Evolutionary conservation across 495 filamentous ascomycete species (phyloP).

Genomic region (Ascobolus immersus): DNA sequence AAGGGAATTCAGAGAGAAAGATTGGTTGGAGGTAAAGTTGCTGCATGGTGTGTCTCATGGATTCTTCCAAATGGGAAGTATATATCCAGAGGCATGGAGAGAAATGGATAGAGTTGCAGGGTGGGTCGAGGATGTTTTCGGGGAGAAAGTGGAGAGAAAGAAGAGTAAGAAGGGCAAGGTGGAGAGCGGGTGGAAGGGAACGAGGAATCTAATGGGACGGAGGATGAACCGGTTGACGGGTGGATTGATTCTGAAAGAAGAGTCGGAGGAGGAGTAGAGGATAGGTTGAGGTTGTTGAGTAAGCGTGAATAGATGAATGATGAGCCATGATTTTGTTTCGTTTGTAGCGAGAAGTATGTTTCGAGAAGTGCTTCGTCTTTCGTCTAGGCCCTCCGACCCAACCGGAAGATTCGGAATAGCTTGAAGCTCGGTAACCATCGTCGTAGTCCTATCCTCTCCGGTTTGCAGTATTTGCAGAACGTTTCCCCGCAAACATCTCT

Average conservation of each 20-base stretch:
- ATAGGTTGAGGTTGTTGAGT: neutral
- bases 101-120: constrained; percentile 44
- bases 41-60: constrained; percentile 79
- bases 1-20: constrained; percentile 43
- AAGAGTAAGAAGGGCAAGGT: constrained; percentile 12
- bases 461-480: too few relatives aligned
- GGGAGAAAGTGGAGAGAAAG: constrained; percentile 13
- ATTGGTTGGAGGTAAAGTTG: constrained; percentile 54
- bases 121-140: constrained; percentile 58
- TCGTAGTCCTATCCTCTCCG: too few relatives aligned
- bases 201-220: constrained; percentile 41
- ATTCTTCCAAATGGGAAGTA: constrained; percentile 64
- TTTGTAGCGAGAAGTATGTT: too few relatives aligned
- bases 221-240: constrained; percentile 67
- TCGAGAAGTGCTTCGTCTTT: too few relatives aligned
- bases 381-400: too few relatives aligned
- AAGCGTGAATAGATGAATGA: too few relatives aligned
- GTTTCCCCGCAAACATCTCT: too few relatives aligned
- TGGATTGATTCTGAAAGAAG: constrained; percentile 52
- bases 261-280: too few relatives aligned
- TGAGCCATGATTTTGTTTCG: too few relatives aligned
- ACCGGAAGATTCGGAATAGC: too few relatives aligned
- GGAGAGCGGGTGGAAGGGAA: constrained; percentile 15
- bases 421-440: too few relatives aligned
- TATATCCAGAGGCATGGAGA: constrained; percentile 70